Evolutionary conservation across 202 grass and related monocot species (phyloP).

Genomic region (Setaria viridis): DNA sequence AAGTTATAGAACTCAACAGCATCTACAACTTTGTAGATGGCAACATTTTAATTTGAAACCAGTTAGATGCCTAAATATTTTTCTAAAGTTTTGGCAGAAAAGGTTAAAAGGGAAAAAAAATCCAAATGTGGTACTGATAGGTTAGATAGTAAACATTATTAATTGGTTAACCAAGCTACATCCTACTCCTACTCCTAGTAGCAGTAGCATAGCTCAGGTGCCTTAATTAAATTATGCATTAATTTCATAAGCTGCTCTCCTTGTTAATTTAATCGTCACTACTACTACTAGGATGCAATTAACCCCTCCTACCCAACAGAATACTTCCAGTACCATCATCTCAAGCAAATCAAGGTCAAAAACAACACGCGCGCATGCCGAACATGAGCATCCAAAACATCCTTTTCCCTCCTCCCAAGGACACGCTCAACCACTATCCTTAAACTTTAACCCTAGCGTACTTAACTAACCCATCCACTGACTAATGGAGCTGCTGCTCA

Average conservation of each 20-base stretch:
- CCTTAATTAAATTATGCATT: constrained; percentile 28
- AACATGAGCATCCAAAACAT: constrained; percentile 7
- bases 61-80: no score
- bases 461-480: background rate
- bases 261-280: background rate
- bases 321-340: background rate
- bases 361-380: constrained; percentile 16
- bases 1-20: no score
- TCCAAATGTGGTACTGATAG: no score
- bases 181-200: no score
- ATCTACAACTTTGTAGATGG: no score
- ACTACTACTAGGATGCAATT: background rate
- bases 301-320: background rate
- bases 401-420: background rate
- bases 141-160: no score
- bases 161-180: no score
- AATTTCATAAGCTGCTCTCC: constrained; percentile 14
- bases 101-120: no score
- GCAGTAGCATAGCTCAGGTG: no score
- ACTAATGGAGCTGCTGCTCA: background rate
- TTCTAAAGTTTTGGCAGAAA: no score
- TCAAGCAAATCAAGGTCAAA: constrained; percentile 44
- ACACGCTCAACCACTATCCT: background rate
- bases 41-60: no score
- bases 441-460: background rate